Conservation (phyloP, 768 basidiomycete genomes). For the Austroboletus eburneus region DNA sequence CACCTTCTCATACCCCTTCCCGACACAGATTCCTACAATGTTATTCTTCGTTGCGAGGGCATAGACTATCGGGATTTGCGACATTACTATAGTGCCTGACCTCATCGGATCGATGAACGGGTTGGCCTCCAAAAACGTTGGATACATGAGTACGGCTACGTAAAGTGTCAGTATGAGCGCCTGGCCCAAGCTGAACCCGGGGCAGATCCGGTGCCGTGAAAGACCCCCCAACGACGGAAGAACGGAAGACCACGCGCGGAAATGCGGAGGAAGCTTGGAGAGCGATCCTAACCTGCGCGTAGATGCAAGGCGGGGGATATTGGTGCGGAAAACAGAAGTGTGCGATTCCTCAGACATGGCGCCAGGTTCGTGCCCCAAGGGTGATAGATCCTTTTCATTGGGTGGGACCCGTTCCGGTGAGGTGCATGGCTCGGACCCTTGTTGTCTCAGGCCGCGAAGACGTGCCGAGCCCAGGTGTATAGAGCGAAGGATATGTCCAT, state of each 20-base stretch:
- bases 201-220: conserved; percentile 31
- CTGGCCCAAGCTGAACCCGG: conserved; percentile 38
- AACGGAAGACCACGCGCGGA: conserved; percentile 34
- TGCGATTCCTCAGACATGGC: conserved; percentile 24
- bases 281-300: conserved; percentile 7
- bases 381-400: conserved; percentile 11
- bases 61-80: conserved; percentile 44
- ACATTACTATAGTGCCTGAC: conserved; percentile 35
- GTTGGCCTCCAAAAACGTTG: conserved; percentile 32
- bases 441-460: conserved; percentile 5
- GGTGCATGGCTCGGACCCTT: neutral
- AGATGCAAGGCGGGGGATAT: conserved; percentile 19
- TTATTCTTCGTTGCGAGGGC: conserved; percentile 49
- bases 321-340: conserved; percentile 23
- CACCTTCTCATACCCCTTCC: conserved; percentile 47
- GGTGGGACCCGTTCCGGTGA: neutral
- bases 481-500: conserved; percentile 46
- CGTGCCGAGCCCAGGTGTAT: conserved; percentile 11
- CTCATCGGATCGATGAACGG: conserved; percentile 34
- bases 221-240: conserved; percentile 31
- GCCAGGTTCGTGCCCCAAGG: conserved; percentile 19
- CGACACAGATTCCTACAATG: conserved; percentile 36
- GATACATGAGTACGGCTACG: conserved; percentile 32
- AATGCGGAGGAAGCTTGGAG: conserved; percentile 29
- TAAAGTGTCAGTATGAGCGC: conserved; percentile 36